A percentile compares a stretch with the other conserved stretches of the same genome.
Evolutionary conservation across 2,329 filamentous ascomycete species (phyloP).

Genomic region (Colletotrichum sp.): DNA sequence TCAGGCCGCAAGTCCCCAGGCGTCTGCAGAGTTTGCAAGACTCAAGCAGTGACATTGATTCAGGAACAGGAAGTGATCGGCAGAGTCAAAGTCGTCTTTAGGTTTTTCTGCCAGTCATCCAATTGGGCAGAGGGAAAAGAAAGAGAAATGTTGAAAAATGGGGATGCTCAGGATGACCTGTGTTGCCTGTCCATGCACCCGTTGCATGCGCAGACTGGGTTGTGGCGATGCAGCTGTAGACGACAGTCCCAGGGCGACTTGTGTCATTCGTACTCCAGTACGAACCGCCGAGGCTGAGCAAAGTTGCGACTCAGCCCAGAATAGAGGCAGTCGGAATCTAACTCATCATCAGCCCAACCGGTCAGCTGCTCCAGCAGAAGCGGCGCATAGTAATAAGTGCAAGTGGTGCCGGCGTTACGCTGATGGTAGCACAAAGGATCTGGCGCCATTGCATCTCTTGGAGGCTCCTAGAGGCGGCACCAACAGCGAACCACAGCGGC

Average conservation of each 20-base stretch:
- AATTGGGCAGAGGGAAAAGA: not conserved
- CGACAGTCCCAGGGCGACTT: not conserved
- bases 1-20: not conserved
- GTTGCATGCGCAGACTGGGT: not conserved
- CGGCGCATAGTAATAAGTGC: not conserved
- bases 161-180: not conserved
- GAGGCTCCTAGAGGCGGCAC: not conserved
- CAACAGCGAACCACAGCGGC: not conserved
- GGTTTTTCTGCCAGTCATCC: not conserved
- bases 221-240: not conserved
- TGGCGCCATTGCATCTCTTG: not conserved
- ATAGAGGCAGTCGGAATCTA: not conserved
- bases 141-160: not conserved
- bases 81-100: not conserved
- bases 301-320: not conserved
- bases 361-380: not conserved
- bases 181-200: not conserved
- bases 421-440: not conserved
- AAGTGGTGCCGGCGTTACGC: not conserved
- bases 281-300: not conserved
- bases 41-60: not conserved
- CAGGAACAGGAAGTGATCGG: slow-evolving; percentile 15
- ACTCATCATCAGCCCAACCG: not conserved
- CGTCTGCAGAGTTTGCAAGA: not conserved
- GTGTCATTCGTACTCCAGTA: not conserved